Evolutionary conservation across 257 asterid species (phyloP), one percentile per base, ranked within the genome.

Genomic region (Solanum chaucha): DNA sequence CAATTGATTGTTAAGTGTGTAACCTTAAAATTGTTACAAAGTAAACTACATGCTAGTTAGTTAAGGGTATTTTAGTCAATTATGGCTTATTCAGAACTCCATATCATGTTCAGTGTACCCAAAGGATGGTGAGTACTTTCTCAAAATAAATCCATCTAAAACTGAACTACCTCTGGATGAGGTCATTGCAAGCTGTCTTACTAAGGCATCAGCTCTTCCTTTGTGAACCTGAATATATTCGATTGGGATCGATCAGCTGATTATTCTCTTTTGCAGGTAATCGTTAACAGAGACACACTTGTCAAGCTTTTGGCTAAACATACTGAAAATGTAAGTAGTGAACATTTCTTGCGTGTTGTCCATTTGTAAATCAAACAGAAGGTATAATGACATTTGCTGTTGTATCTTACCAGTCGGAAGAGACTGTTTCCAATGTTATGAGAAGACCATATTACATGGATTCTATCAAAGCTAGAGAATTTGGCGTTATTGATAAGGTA

Each of bases 401-500:
- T 35, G 65, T 90, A 74, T 88, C 35, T 89, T 86, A 67, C 68
- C 93, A 96, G 98, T 86, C 98, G 10, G 90, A 87, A 86, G 99
- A 96, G 92, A 84, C 90, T 36, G 97, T 97, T 73, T 93, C 95
- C 87, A 87, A 87, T 35, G 91, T 87, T 87, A 94, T 95, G 96
- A 93, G 58, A 91, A 91, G 98, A 87, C 92, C 96, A 88, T 94
- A 87, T 89, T 94, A 95, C 87, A 97, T 95, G 99, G 94, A 94
- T 87, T 32, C 98, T 38, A 75, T 90, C 24, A 90, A 70, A 91
- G 98, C 99, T 87, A 94, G 88, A 90, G 96, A 95, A 38, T 97
- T 97, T 89, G 99, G 98, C 13, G 98, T 97, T 86, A 89, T 94
- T 65, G 98, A 97, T 88, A 94, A 93, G 96, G 99, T 93, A 73